phyloP scores from a whole-genome alignment of 75 land plant genomes.

The Cunninghamia lanceolata region DNA sequence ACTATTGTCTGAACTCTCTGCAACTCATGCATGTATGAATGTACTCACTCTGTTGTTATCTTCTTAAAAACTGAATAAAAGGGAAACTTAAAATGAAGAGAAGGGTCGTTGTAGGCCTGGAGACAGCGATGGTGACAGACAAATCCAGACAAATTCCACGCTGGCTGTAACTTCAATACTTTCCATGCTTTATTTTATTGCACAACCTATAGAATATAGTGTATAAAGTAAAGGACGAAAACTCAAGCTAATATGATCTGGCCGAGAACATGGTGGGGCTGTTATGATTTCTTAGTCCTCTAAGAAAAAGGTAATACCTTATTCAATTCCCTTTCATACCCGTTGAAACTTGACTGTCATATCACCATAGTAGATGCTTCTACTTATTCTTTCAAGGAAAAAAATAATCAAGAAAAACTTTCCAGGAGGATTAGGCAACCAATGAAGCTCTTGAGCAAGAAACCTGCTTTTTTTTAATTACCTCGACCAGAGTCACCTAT shows the following conservation, averaged over 20 bases:
- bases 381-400: neutral
- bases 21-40: neutral
- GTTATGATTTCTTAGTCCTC: neutral
- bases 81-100: neutral
- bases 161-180: constrained; percentile 3
- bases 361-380: neutral
- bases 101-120: neutral
- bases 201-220: neutral
- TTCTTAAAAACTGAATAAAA: neutral
- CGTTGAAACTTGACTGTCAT: neutral
- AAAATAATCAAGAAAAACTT: neutral
- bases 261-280: constrained; percentile 11
- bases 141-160: constrained; percentile 10
- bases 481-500: no score
- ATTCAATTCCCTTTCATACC: neutral
- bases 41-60: neutral
- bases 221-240: neutral
- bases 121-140: constrained; percentile 10
- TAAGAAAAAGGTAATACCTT: neutral
- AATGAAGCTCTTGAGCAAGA: neutral
- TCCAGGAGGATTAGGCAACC: neutral
- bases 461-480: neutral
- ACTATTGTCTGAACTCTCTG: neutral
- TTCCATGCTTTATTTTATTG: neutral
- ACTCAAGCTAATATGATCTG: neutral